These are phyloP conservation scores for Hypoxylon sp. DNA, from an alignment of 2,329 filamentous ascomycete genomes.

Conservation along the genomic window DNA sequence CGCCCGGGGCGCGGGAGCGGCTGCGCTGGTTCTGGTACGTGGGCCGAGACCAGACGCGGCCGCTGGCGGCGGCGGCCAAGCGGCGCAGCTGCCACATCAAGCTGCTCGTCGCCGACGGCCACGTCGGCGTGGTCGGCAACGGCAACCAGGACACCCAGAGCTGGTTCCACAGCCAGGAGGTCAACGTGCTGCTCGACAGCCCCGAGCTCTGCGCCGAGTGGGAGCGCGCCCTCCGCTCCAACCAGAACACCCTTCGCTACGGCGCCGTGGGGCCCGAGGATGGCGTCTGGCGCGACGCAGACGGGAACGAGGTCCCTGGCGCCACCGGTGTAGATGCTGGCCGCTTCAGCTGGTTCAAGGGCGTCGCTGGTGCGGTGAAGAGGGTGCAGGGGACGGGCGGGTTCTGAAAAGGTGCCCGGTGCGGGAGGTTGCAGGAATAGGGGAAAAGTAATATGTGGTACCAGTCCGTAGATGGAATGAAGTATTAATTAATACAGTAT, in stretches of 20 bases:
- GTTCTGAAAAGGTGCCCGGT: constrained; percentile 37
- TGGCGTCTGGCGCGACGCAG: constrained; percentile 67
- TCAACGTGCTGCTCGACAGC: constrained; percentile 78
- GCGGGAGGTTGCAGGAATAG: too few relatives aligned
- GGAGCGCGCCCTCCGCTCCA: constrained; percentile 67
- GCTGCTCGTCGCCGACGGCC: constrained; percentile 75
- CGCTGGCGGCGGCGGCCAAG: constrained; percentile 72
- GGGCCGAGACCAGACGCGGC: constrained; percentile 73
- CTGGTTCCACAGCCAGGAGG: constrained; percentile 80
- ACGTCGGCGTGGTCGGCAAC: constrained; percentile 74
- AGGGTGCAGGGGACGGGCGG: constrained; percentile 42
- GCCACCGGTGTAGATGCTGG: constrained; percentile 63
- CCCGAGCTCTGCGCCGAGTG: constrained; percentile 66
- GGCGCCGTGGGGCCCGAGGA: constrained; percentile 62
- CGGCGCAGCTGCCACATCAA: constrained; percentile 78
- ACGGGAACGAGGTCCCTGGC: constrained; percentile 51
- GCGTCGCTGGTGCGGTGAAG: constrained; percentile 41
- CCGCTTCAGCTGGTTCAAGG: constrained; percentile 40
- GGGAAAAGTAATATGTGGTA: too few relatives aligned
- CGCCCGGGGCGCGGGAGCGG: constrained; percentile 53
- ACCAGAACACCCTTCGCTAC: constrained; percentile 71
- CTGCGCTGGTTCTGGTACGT: constrained; percentile 75
- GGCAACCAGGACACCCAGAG: constrained; percentile 84
- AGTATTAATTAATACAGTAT: too few relatives aligned
- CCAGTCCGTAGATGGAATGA: too few relatives aligned